Conservation (phyloP, 129 eudicot genomes). For the Pseudognaphalium luteoalbum region DNA sequence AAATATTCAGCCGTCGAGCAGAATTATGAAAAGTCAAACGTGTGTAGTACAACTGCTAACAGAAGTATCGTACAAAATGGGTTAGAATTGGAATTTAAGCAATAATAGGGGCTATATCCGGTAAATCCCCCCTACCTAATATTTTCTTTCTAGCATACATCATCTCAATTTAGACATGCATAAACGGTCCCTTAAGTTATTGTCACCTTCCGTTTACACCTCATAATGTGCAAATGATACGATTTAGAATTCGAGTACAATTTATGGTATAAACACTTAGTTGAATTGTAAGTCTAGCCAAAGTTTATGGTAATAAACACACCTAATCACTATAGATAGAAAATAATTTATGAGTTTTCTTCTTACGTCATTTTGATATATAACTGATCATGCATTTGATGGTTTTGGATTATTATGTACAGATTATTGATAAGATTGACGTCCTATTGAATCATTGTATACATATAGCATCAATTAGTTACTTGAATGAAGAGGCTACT, state of each 20-base stretch:
- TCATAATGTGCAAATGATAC: background rate
- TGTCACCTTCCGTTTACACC: background rate
- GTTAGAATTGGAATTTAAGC: conserved; percentile 31
- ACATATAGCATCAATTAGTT: background rate
- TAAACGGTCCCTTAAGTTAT: conserved; percentile 24
- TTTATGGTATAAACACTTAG: no score
- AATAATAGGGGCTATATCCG: conserved; percentile 27
- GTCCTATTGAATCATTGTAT: no score
- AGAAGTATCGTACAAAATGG: conserved; percentile 37
- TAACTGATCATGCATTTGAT: no score
- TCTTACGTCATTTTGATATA: no score
- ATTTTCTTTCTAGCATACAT: background rate
- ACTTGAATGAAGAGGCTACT: no score
- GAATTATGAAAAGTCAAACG: conserved; percentile 24
- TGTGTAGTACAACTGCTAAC: conserved; percentile 39
- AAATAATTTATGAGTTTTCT: no score
- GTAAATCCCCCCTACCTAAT: conserved; percentile 34
- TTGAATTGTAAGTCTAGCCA: no score
- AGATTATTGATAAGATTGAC: no score
- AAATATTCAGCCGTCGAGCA: conserved; percentile 38
- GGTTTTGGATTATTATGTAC: no score
- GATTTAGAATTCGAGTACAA: no score
- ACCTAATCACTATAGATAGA: background rate
- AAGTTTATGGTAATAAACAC: no score
- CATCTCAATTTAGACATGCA: conserved; percentile 9